Evolutionary conservation across 2,329 filamentous ascomycete species (phyloP), one percentile per base, ranked within the genome.

Genomic region (Colletotrichum godetiae): DNA sequence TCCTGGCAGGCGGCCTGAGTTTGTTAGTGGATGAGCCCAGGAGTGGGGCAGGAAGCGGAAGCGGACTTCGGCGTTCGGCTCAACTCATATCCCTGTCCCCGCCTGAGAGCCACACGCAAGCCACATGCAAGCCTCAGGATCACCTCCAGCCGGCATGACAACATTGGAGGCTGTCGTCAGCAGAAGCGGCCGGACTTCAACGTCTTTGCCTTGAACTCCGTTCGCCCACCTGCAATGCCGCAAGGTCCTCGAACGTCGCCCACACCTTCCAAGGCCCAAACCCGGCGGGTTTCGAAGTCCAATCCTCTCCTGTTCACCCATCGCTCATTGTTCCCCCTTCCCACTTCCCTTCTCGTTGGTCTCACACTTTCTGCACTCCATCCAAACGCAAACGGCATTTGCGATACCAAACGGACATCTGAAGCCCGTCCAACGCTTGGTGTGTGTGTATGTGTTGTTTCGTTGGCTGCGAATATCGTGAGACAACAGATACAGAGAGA

Each of bases 231-330:
- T 73, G 57, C 67, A 56, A 57, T 64, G 67, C 67, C 33, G n/a
- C 60, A 46, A 27, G 22, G 24, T 33, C 65, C 69, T 68, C 65
- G 15, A 42, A 42, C 31, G 55, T 53, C 65, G 4, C 31, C 46
- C 42, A 29, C 56, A 49, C 42, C 42, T 10, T 19, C 19, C 42
- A n/a, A 8, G 7, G 3, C 62, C 56, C 56, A 73, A 73, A 46
- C 24, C 70, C 67, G 70, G 33, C 55, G 70, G 67, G 31, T 52
- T 73, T 73, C 70, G 55, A 11, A 15, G 42, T 29, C 42, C 22
- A 6, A 6, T 42, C 33, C 24, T 31, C 27, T 64, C 4, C 31
- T 10, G 52, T 58, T 31, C 27, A 42, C 31, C 22, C 58, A 59
- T n/a, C 42, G 31, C 27, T 4, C 55, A 29, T 61, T 46, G 56